Evolutionary conservation across 2,329 filamentous ascomycete genomes (phyloP).

Genomic region (Chalara sp.): DNA sequence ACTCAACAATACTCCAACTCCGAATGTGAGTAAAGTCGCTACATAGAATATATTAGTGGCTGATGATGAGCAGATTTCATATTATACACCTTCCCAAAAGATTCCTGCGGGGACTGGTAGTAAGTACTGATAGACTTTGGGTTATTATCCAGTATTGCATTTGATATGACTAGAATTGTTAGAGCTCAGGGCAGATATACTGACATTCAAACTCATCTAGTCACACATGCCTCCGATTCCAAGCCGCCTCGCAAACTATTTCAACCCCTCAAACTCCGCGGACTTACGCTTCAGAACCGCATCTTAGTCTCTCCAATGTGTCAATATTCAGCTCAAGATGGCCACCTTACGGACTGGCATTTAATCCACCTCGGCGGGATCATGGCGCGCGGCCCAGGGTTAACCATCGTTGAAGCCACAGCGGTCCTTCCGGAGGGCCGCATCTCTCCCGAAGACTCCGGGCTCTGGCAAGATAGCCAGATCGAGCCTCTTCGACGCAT

Average conservation of each 20-base stretch:
- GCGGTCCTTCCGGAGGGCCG: constrained; percentile 16
- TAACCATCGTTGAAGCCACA: constrained; percentile 21
- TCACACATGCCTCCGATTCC: constrained; percentile 27
- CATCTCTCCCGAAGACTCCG: constrained; percentile 17
- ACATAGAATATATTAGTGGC: too few species aligned
- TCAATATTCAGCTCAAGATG: constrained; percentile 59
- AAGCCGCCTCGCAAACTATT: constrained; percentile 40
- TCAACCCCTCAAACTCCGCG: constrained; percentile 30
- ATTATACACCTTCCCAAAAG: too few species aligned
- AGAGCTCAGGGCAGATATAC: too few species aligned
- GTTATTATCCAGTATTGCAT: too few species aligned
- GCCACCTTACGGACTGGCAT: constrained; percentile 75
- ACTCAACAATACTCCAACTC: too few species aligned
- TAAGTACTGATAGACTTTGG: too few species aligned
- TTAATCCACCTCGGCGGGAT: constrained; percentile 71
- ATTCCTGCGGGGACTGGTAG: too few species aligned
- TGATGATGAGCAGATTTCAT: too few species aligned
- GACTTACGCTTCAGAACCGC: constrained; percentile 55
- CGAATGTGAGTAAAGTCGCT: too few species aligned
- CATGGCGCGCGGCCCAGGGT: constrained; percentile 52
- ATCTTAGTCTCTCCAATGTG: constrained; percentile 57
- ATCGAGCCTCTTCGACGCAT: constrained; percentile 25
- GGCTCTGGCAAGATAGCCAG: constrained; percentile 27
- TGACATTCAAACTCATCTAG: too few species aligned
- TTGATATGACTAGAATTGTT: too few species aligned